Evolutionary conservation across 139 green algal species (phyloP).

Genomic region (Closterium sp.): DNA sequence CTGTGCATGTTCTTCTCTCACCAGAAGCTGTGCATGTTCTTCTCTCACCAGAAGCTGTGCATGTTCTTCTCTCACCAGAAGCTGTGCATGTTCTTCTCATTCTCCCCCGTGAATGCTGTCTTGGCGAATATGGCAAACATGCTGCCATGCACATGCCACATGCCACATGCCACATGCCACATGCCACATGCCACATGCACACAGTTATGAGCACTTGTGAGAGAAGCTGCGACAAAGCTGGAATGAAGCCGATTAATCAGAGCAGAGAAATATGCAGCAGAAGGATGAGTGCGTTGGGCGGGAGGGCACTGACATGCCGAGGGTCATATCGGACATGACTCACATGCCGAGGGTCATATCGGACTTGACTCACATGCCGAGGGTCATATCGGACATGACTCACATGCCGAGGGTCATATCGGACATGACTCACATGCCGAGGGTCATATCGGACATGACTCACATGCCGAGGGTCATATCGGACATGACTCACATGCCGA

Average conservation of each 20-base stretch:
- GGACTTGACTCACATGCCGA: constrained; percentile 47
- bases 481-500: constrained; percentile 47
- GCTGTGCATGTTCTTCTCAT: constrained; percentile 25
- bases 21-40: too few species aligned
- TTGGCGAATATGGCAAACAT: constrained; percentile 27
- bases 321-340: constrained; percentile 26
- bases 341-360: too few species aligned
- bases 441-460: constrained; percentile 21
- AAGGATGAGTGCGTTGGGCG: too few species aligned
- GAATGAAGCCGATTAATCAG: too few species aligned
- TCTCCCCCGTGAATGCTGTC: constrained; percentile 37
- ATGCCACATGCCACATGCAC: not conserved
- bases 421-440: constrained; percentile 43
- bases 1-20: too few species aligned
- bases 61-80: too few species aligned
- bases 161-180: not conserved
- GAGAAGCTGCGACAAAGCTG: too few species aligned
- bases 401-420: constrained; percentile 45
- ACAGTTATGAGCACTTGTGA: too few species aligned
- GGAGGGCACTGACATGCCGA: constrained; percentile 32
- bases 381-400: constrained; percentile 30
- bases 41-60: constrained; percentile 38
- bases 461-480: constrained; percentile 15
- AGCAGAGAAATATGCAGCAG: too few species aligned
- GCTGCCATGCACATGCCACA: not conserved